Evolutionary conservation across 352 stramenopile species (phyloP).

Genomic region (Globisporangium parvum): DNA sequence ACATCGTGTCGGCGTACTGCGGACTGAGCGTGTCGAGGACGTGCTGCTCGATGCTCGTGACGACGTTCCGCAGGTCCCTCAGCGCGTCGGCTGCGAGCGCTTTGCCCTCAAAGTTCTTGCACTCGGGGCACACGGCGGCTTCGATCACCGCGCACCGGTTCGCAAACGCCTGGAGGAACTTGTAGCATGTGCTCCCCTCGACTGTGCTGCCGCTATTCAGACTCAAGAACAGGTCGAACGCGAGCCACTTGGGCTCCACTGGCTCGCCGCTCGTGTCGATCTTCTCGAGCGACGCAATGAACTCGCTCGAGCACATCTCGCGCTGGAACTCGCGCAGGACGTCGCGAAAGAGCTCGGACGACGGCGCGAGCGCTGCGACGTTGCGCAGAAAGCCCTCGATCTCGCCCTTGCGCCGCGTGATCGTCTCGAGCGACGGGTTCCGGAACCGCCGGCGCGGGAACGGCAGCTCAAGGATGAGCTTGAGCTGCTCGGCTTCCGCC

Average conservation of each 20-base stretch:
- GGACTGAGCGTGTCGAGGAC: conserved; percentile 54
- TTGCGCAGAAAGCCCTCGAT: conserved; percentile 76
- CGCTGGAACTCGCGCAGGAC: conserved; percentile 63
- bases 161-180: conserved; percentile 67
- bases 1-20: conserved; percentile 63
- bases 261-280: conserved; percentile 64
- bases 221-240: conserved; percentile 66
- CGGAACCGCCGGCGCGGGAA: conserved; percentile 63
- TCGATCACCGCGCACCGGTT: conserved; percentile 66
- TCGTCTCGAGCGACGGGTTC: conserved; percentile 32
- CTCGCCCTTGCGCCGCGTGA: conserved; percentile 43
- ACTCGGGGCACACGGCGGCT: conserved; percentile 45
- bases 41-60: conserved; percentile 77
- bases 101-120: conserved; percentile 46
- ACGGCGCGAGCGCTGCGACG: conserved; percentile 54
- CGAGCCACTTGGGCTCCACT: conserved; percentile 69
- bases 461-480: conserved; percentile 63
- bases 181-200: conserved; percentile 73
- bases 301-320: conserved; percentile 69
- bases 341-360: conserved; percentile 42
- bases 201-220: conserved; percentile 59
- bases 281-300: conserved; percentile 67
- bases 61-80: conserved; percentile 53
- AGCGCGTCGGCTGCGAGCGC: conserved; percentile 48
- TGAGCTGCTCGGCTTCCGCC: conserved; percentile 56